phyloP scores from a whole-genome alignment of 2,329 filamentous ascomycete species.

The Didymella exigua region DNA sequence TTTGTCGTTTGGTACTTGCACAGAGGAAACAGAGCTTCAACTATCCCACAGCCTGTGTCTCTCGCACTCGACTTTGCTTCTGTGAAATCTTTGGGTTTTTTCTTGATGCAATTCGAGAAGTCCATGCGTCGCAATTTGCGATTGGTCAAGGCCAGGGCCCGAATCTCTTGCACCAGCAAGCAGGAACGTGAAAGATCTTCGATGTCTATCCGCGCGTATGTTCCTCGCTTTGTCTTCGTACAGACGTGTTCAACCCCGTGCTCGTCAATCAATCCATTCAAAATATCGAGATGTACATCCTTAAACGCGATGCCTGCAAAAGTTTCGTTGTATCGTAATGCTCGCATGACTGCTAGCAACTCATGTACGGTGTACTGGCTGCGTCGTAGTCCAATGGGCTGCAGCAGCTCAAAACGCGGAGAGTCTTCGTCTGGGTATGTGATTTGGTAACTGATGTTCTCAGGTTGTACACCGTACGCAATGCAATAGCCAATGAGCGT shows the following conservation, averaged over 20 bases:
- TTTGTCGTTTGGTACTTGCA: slow-evolving; percentile 71
- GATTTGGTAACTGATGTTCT: slow-evolving; percentile 60
- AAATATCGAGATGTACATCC: slow-evolving; percentile 65
- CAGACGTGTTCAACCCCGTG: slow-evolving; percentile 68
- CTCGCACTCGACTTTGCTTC: slow-evolving; percentile 54
- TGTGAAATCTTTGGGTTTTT: slow-evolving; percentile 52
- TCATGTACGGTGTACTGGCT: slow-evolving; percentile 65
- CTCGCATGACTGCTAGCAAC: slow-evolving; percentile 71
- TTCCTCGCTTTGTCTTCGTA: slow-evolving; percentile 61
- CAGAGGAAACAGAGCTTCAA: slow-evolving; percentile 71
- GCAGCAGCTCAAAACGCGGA: slow-evolving; percentile 68
- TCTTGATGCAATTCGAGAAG: slow-evolving; percentile 66
- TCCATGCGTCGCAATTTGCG: slow-evolving; percentile 67
- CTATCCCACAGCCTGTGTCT: slow-evolving; percentile 71
- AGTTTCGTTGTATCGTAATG: slow-evolving; percentile 72
- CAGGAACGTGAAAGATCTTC: slow-evolving; percentile 62
- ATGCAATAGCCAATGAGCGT: slow-evolving; percentile 73
- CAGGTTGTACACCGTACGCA: slow-evolving; percentile 70
- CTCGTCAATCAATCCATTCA: slow-evolving; percentile 66
- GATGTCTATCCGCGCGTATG: slow-evolving; percentile 60
- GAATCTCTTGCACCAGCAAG: slow-evolving; percentile 70
- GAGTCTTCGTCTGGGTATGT: slow-evolving; percentile 62
- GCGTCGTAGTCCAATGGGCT: slow-evolving; percentile 58
- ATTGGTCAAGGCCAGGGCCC: slow-evolving; percentile 70
- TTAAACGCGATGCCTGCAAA: slow-evolving; percentile 72